phyloP scores from a whole-genome alignment of 2,329 filamentous ascomycete species.

The Penicillium sp. region DNA sequence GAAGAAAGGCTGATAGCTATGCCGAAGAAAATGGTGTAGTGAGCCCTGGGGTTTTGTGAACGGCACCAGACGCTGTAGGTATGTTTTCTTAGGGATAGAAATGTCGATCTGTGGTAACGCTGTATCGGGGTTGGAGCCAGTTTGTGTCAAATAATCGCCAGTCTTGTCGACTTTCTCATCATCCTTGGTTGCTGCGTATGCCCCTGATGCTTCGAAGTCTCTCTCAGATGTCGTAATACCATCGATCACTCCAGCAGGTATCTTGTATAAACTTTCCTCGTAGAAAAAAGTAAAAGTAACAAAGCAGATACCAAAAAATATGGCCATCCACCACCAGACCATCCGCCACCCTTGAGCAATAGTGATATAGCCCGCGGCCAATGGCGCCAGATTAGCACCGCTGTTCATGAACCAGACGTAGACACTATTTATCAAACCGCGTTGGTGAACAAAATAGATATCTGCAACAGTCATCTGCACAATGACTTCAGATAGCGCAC shows the following conservation, averaged over 20 bases:
- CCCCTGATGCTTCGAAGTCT: background rate
- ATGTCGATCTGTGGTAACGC: slow-evolving; percentile 1
- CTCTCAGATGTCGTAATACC: background rate
- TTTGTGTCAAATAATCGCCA: background rate
- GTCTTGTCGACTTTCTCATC: background rate
- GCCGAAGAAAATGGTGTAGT: slow-evolving; percentile 13
- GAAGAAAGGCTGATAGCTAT: slow-evolving; percentile 29
- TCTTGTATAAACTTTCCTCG: slow-evolving; percentile 40
- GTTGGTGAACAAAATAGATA: slow-evolving; percentile 51
- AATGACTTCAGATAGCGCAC: slow-evolving; percentile 47
- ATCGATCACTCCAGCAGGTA: background rate
- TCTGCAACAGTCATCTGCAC: slow-evolving; percentile 53
- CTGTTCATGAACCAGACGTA: slow-evolving; percentile 39
- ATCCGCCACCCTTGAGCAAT: slow-evolving; percentile 50
- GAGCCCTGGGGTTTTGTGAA: slow-evolving; percentile 18
- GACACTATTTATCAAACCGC: slow-evolving; percentile 49
- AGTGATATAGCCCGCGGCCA: slow-evolving; percentile 35
- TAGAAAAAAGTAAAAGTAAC: slow-evolving; percentile 46
- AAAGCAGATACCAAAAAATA: slow-evolving; percentile 41
- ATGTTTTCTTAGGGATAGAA: slow-evolving; percentile 28
- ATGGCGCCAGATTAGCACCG: slow-evolving; percentile 39
- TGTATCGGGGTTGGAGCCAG: background rate
- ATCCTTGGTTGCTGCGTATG: background rate
- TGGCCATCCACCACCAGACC: slow-evolving; percentile 51
- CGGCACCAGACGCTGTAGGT: slow-evolving; percentile 43